Evolutionary conservation across 2,329 filamentous ascomycete species (phyloP).

Genomic region (Diaporthe citrichinensis): DNA sequence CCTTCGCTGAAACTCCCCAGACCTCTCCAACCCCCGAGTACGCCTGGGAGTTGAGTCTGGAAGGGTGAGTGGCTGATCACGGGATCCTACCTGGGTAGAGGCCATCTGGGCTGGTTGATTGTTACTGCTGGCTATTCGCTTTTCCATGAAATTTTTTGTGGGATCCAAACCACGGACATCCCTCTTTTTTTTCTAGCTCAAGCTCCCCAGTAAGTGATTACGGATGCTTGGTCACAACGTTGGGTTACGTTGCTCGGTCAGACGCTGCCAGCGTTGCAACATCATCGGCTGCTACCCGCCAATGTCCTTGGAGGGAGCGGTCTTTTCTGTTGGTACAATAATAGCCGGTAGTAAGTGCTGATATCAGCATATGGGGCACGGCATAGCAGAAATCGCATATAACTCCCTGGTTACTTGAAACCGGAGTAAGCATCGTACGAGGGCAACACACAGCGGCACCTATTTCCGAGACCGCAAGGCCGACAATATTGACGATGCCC

Average conservation of each 20-base stretch:
- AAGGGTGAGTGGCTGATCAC: not conserved
- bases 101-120: not conserved
- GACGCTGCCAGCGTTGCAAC: constrained; percentile 25
- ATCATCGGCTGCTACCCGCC: constrained; percentile 29
- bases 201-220: not conserved
- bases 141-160: not conserved
- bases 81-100: not conserved
- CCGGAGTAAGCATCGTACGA: not conserved
- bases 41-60: not conserved
- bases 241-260: constrained; percentile 22
- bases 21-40: not conserved
- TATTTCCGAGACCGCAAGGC: not conserved
- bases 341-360: not conserved
- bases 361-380: constrained; percentile 9
- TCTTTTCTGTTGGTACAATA: not conserved
- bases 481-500: not conserved
- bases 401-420: not conserved
- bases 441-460: not conserved
- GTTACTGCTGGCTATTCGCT: constrained; percentile 7
- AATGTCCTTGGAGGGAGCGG: not conserved
- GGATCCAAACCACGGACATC: not conserved
- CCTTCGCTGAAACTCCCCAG: not conserved
- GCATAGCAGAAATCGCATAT: constrained; percentile 4
- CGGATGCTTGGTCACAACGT: constrained; percentile 24
- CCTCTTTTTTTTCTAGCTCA: not conserved